phyloP scores from a whole-genome alignment of 805 yeast genomes.

The Saccharomycopsis fibuligera region DNA sequence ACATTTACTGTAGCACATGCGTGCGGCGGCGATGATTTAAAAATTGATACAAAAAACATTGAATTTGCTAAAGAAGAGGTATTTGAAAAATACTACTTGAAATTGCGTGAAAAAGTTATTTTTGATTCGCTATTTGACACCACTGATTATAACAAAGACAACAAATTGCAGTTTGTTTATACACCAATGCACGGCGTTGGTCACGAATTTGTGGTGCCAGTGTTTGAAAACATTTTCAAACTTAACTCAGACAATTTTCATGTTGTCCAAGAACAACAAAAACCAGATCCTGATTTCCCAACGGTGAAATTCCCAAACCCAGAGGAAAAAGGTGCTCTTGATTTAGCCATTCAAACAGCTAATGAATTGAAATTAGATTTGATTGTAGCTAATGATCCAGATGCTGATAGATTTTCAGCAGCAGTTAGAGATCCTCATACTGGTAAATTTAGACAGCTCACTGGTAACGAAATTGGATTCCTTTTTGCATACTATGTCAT shows the following conservation, averaged over 20 bases:
- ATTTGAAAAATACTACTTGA: slow-evolving; percentile 35
- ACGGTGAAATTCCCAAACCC: slow-evolving; percentile 93
- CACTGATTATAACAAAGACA: slow-evolving; percentile 32
- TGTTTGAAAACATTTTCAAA: slow-evolving; percentile 12
- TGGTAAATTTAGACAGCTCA: slow-evolving; percentile 65
- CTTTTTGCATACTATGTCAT: slow-evolving; percentile 67
- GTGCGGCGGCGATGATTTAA: background rate
- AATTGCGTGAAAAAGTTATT: slow-evolving; percentile 23
- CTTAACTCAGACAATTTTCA: slow-evolving; percentile 47
- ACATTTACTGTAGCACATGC: too few species aligned
- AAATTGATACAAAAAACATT: slow-evolving; percentile 24
- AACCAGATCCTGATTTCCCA: slow-evolving; percentile 80
- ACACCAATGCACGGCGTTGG: slow-evolving; percentile 99
- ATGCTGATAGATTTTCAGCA: slow-evolving; percentile 88
- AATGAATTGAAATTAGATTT: slow-evolving; percentile 39
- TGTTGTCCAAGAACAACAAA: slow-evolving; percentile 55
- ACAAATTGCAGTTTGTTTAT: slow-evolving; percentile 55
- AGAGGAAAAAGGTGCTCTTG: slow-evolving; percentile 89
- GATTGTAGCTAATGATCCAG: slow-evolving; percentile 91
- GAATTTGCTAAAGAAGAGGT: slow-evolving; percentile 37
- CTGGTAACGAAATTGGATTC: slow-evolving; percentile 88
- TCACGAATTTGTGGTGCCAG: slow-evolving; percentile 34
- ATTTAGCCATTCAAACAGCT: slow-evolving; percentile 60
- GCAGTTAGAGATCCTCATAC: slow-evolving; percentile 46
- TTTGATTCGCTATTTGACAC: slow-evolving; percentile 6